Evolutionary conservation across 1,284 basidiomycete genomes (phyloP).

Genomic region (Cerioporus squamosus): DNA sequence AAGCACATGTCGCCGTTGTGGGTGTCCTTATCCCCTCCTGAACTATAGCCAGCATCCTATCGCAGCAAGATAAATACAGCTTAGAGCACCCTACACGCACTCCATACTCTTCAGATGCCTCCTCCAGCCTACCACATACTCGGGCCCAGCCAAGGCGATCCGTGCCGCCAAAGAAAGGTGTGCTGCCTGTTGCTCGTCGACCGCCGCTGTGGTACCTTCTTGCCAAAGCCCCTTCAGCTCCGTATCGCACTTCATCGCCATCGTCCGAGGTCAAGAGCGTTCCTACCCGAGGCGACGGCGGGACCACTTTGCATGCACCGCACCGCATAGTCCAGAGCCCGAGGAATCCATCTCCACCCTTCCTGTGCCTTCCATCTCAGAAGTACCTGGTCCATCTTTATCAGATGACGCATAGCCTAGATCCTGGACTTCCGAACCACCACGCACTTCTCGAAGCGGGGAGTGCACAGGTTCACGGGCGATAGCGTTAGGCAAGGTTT

Average conservation of each 20-base stretch:
- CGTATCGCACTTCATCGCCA: too few relatives aligned
- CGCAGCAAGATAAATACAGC: not conserved
- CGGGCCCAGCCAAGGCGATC: too few relatives aligned
- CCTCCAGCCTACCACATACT: too few relatives aligned
- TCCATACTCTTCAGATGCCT: too few relatives aligned
- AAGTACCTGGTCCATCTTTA: not conserved
- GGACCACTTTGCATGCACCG: not conserved
- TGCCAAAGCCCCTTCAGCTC: too few relatives aligned
- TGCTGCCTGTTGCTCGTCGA: not conserved
- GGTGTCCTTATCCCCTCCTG: too few relatives aligned
- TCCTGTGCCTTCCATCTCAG: not conserved
- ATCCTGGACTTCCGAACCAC: not conserved
- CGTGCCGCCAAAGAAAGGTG: not conserved
- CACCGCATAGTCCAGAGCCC: too few relatives aligned
- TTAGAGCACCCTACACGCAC: not conserved
- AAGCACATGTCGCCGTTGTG: not conserved
- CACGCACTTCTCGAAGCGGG: too few relatives aligned
- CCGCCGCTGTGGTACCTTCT: not conserved
- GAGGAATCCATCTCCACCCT: too few relatives aligned
- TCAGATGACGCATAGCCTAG: not conserved
- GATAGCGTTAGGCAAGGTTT: too few relatives aligned
- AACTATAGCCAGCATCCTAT: not conserved
- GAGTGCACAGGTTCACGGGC: too few relatives aligned
- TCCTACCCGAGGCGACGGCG: slow-evolving; percentile 8
- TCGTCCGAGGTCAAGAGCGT: not conserved